Base-by-base conservation (phyloP, 768 basidiomycete species). In the Kwoniella shandongensis region DNA sequence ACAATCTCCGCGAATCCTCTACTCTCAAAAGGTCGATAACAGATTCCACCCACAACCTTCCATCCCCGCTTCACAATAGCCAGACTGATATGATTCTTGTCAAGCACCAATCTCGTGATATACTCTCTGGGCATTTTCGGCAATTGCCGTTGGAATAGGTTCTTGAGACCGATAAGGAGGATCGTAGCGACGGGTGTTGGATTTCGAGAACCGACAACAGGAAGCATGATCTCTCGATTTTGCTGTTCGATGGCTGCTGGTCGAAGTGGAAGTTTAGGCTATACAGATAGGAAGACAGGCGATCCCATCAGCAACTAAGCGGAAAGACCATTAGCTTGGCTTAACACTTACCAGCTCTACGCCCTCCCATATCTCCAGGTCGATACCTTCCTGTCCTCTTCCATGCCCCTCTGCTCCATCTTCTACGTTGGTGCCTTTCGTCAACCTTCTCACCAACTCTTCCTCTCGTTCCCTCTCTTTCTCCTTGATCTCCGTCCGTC, bases 71-170 rank as follows among this genome's bases (percentile, higher is more conserved):
- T 97, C 72, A 96, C 86, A 71, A 99, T 96, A 2, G 92, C 96
- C 50, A 99, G 82, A 30, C 84, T 84, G 70, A 88, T 88, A n/a
- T 94, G 96, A 70, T 91, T 96, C 36, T 81, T 79, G 73, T 98
- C 96, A 65, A 89, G 89, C 1, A 97, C 94, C 25, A 98, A 83
- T 22, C 96, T 85, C 3, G 96, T 90, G 65, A 99, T 98, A 73
- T 99, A 99, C 74, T 98, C 96, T 69, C 91, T 82, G 12, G 96
- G 96, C 96, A 99, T 98, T 78, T 97, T 97, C 6, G 96, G 96
- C 1, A 99, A 79, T 76, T 99, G 96, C 65, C 89, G 89, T 71
- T 96, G 94, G 72, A 99, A 98, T 15, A 98, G 85, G 8, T 90
- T 92, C 78, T 97, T 98, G 56, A 98, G 81, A n/a, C 91, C 90